These are phyloP conservation scores for Dactylellina parvicollis DNA, from an alignment of 2,329 filamentous ascomycete genomes.

Conservation along the genomic window DNA sequence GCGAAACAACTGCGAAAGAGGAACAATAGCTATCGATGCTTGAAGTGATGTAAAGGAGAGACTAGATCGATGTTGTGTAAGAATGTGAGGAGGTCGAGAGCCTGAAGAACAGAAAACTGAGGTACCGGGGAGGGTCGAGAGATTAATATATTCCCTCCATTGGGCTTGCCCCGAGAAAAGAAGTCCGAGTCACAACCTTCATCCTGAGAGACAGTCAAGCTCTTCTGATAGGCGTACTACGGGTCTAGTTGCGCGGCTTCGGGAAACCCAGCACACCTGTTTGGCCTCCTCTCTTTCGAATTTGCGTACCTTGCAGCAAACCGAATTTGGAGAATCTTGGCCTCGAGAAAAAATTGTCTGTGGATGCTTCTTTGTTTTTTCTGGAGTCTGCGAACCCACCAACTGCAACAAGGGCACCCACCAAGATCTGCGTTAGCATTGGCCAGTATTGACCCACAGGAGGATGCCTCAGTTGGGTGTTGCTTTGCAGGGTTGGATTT, in stretches of 20 bases:
- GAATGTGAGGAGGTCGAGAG: conserved; percentile 51
- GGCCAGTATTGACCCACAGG: conserved; percentile 45
- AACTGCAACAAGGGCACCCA: conserved; percentile 52
- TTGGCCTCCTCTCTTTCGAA: conserved; percentile 53
- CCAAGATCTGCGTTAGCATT: conserved; percentile 53
- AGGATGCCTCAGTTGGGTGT: conserved; percentile 52
- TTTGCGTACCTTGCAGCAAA: conserved; percentile 53
- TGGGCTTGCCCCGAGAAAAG: conserved; percentile 42
- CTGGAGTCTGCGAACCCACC: conserved; percentile 19
- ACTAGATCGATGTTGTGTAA: conserved; percentile 54
- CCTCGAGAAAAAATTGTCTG: conserved; percentile 26
- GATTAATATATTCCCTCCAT: conserved; percentile 52
- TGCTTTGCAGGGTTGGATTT: conserved; percentile 49
- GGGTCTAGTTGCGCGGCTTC: conserved; percentile 53
- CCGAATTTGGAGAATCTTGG: conserved; percentile 52
- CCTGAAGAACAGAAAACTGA: conserved; percentile 36
- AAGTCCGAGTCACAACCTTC: conserved; percentile 49
- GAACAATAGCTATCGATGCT: conserved; percentile 51
- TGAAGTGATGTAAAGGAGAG: conserved; percentile 50
- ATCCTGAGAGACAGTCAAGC: conserved; percentile 52
- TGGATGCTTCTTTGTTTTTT: conserved; percentile 41
- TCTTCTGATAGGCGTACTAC: conserved; percentile 47
- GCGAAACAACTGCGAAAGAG: conserved; percentile 26
- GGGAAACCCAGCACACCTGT: conserved; percentile 48
- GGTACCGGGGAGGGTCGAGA: conserved; percentile 53